Base-by-base conservation (phyloP, 2,329 filamentous ascomycete species). In the Pseudocercospora crystallina region DNA sequence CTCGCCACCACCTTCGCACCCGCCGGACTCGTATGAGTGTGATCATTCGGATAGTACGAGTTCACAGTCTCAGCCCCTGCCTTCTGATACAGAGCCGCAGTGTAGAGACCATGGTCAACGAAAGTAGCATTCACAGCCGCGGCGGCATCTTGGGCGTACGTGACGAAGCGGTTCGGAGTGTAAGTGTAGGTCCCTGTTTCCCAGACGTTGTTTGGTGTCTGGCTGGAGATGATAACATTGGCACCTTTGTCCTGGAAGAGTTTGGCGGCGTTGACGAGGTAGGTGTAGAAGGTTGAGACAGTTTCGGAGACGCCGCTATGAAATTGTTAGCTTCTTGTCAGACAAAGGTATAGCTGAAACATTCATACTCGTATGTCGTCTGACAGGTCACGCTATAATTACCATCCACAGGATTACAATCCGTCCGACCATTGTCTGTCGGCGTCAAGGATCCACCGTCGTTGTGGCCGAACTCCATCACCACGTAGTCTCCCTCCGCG, bases 381-480 rank as follows among this genome's bases (percentile, higher is more conserved):
- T 51, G 35, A 40, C 56, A 79, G 32, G 69, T 64, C 66, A 81
- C 84, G 1, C 75, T 79, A 62, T 85, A 75, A 7, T 64, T 63
- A 11, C 80, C 80, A 0, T 74, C 69, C 2, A 81, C 81, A 2
- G 71, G 64, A 13, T 33, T 38, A 51, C 84, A 87, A 58, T 80
- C 82, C 1, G 78, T 80, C 11, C 83, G 77, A 1, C 80, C 80
- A 59, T 86, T 86, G 65, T 87, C 84, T 10, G 68, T 76, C 1
- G 66, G 67, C 2, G 65, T 69, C 2, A 83, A 70, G 0, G 77
- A 77, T 1, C 84, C 83, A 15, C 83, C 85, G 58, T 88, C 85
- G 60, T 89, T 89, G 72, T 88, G 85, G 0, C 85, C 85, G 61
- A 88, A 86, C 61, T 87, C 84, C 46, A 88, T 86, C 46, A 87